Percentiles rank a stretch among this genome's conserved stretches.
Evolutionary conservation across 768 basidiomycete species (phyloP).

Genomic region (Naematelia aurantialba): DNA sequence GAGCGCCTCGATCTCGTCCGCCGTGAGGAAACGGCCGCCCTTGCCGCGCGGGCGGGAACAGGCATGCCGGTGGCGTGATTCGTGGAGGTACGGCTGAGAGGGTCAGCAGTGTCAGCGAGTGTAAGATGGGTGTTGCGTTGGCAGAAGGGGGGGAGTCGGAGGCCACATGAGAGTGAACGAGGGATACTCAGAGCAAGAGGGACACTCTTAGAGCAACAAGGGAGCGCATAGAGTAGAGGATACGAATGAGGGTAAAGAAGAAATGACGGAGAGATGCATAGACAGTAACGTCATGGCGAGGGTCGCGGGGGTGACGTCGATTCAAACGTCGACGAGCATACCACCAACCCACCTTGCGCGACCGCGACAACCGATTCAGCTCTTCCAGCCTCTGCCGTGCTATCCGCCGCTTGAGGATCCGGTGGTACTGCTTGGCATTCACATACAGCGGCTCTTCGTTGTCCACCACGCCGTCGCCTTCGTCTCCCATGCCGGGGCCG

Average conservation of each 20-base stretch:
- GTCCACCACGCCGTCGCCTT: slow-evolving; percentile 49
- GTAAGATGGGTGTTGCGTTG: too few relatives aligned
- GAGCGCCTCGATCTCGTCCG: slow-evolving; percentile 69
- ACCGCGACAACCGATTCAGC: slow-evolving; percentile 82
- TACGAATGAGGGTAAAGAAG: neutral
- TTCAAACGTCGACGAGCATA: neutral
- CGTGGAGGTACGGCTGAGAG: slow-evolving; percentile 88
- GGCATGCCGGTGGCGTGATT: slow-evolving; percentile 95
- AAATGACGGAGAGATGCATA: neutral
- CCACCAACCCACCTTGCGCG: slow-evolving; percentile 71
- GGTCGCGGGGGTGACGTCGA: too few relatives aligned
- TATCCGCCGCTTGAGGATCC: slow-evolving; percentile 90
- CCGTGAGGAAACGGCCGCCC: slow-evolving; percentile 94
- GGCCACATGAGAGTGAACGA: too few relatives aligned
- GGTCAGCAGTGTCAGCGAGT: neutral
- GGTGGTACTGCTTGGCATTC: slow-evolving; percentile 98
- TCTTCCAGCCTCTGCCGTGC: slow-evolving; percentile 90
- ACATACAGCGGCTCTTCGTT: slow-evolving; percentile 99
- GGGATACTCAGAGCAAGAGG: neutral
- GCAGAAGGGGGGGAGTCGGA: too few relatives aligned
- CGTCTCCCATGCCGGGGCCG: slow-evolving; percentile 8
- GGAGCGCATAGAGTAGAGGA: neutral
- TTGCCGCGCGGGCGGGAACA: slow-evolving; percentile 96
- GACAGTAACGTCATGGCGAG: neutral
- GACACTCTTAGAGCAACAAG: neutral